A percentile compares a stretch with the other conserved stretches of the same genome.
These are phyloP conservation scores for Debaryomyces subglobosus DNA, from an alignment of 1,139 yeast species.

Conservation along the genomic window DNA sequence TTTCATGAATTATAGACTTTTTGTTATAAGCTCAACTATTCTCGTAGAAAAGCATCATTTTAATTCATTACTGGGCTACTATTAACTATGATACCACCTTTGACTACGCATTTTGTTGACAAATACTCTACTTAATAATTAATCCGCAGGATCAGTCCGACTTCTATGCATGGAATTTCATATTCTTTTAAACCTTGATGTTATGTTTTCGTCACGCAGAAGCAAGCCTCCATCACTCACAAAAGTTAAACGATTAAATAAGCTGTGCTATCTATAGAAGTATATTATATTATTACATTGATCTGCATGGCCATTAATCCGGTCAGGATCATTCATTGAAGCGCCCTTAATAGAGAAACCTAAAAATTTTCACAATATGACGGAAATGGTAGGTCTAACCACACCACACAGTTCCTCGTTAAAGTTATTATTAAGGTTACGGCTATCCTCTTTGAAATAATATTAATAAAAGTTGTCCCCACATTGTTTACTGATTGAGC, in stretches of 20 bases:
- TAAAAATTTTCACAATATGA: neutral
- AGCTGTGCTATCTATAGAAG: neutral
- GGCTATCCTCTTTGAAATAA: neutral
- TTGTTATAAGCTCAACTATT: too few relatives aligned
- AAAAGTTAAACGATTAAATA: neutral
- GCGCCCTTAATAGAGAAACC: neutral
- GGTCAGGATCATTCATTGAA: neutral
- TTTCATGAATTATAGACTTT: neutral
- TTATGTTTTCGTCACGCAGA: neutral
- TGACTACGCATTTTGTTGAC: too few relatives aligned
- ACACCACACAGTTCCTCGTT: neutral
- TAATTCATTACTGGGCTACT: too few relatives aligned
- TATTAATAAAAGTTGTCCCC: neutral
- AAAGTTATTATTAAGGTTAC: neutral
- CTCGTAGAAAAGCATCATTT: too few relatives aligned
- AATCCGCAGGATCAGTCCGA: neutral
- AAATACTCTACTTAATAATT: too few relatives aligned
- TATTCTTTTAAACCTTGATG: neutral
- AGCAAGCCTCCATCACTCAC: neutral
- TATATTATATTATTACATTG: neutral
- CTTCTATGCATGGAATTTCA: neutral
- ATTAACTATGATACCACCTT: too few relatives aligned
- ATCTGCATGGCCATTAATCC: neutral
- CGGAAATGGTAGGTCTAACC: neutral
- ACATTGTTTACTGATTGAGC: neutral